Evolutionary conservation across 148 eudicot genomes (phyloP).

Genomic region (Camellia japonica): DNA sequence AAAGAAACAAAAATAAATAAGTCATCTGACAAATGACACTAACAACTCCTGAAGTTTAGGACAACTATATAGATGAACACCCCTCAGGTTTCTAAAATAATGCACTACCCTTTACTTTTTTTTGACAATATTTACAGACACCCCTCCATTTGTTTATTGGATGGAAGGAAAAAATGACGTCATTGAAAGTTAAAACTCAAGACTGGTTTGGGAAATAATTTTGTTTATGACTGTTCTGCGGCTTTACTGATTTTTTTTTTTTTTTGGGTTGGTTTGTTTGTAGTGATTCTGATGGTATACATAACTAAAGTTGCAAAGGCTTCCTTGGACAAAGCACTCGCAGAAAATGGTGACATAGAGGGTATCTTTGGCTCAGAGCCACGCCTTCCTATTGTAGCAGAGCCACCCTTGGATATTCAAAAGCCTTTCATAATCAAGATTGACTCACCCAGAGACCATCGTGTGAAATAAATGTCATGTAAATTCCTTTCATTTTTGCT

Average conservation of each 20-base stretch:
- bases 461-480: constrained; percentile 26
- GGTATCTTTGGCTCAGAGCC: constrained; percentile 27
- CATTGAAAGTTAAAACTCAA: neutral
- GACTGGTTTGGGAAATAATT: neutral
- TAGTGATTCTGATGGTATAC: constrained; percentile 62
- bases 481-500: constrained; percentile 24
- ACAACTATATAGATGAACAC: too few relatives aligned
- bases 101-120: too few relatives aligned
- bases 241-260: neutral
- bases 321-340: constrained; percentile 81
- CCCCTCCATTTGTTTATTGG: too few relatives aligned
- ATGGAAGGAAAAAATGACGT: too few relatives aligned
- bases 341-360: constrained; percentile 51
- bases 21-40: too few relatives aligned
- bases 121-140: too few relatives aligned
- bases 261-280: constrained; percentile 13
- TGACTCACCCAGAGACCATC: constrained; percentile 36
- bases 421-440: constrained; percentile 55
- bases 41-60: too few relatives aligned
- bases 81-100: too few relatives aligned
- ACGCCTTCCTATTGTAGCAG: constrained; percentile 32
- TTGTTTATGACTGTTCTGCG: neutral
- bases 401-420: constrained; percentile 38
- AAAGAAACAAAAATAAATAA: too few relatives aligned
- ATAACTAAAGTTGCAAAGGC: constrained; percentile 82